A percentile compares a stretch with the other conserved stretches of the same genome.
These are phyloP conservation scores for Lactuca saligna DNA, from an alignment of 129 eudicot genomes.

Conservation along the genomic window DNA sequence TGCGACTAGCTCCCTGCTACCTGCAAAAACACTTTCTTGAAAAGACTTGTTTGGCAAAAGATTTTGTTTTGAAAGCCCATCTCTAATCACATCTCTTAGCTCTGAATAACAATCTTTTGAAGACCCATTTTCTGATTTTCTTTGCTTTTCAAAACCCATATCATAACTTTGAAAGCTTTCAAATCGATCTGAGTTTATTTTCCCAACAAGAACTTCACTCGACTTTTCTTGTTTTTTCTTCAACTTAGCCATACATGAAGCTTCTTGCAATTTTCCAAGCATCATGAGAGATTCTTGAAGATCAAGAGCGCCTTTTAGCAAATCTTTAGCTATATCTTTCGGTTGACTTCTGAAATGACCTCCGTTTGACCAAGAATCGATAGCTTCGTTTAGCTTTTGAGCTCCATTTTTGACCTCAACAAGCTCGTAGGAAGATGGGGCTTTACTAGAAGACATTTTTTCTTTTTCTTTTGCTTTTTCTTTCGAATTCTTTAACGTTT, in stretches of 20 bases:
- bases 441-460: slow-evolving; percentile 27
- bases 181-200: slow-evolving; percentile 33
- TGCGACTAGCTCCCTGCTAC: slow-evolving; percentile 15
- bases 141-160: slow-evolving; percentile 37
- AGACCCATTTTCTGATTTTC: slow-evolving; percentile 44
- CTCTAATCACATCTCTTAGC: slow-evolving; percentile 68
- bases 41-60: slow-evolving; percentile 45
- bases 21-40: slow-evolving; percentile 30
- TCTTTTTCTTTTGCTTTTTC: slow-evolving; percentile 32
- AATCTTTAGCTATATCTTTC: slow-evolving; percentile 57
- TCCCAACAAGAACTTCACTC: slow-evolving; percentile 31
- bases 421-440: slow-evolving; percentile 43
- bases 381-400: slow-evolving; percentile 55
- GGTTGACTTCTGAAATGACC: slow-evolving; percentile 38
- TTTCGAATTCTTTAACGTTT: slow-evolving; percentile 34
- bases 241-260: slow-evolving; percentile 42
- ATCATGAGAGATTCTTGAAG: slow-evolving; percentile 64
- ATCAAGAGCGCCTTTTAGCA: slow-evolving; percentile 81
- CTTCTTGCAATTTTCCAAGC: slow-evolving; percentile 71
- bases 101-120: slow-evolving; percentile 66
- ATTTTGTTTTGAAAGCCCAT: slow-evolving; percentile 69
- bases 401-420: slow-evolving; percentile 70
- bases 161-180: slow-evolving; percentile 33
- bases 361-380: slow-evolving; percentile 65
- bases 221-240: slow-evolving; percentile 52